Conservation (phyloP, 1,284 basidiomycete species). For the Cutaneotrichosporon curvatum region DNA sequence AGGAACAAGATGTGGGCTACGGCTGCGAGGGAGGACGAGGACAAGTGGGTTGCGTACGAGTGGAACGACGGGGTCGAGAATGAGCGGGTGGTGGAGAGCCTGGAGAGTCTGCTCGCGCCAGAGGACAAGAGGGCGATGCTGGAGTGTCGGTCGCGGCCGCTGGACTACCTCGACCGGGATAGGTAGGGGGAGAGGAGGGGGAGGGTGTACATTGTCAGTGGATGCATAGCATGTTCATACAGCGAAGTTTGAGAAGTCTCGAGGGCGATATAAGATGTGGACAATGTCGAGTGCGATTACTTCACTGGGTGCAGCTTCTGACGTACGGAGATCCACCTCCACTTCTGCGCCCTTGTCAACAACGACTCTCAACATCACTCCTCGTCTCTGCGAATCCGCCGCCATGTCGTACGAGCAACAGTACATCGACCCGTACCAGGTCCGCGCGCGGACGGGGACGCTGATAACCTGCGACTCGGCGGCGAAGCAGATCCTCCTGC, state of each 20-base stretch:
- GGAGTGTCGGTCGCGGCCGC: conserved; percentile 28
- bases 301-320: too few relatives aligned
- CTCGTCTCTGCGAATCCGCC: not conserved
- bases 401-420: not conserved
- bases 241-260: too few relatives aligned
- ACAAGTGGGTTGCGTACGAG: conserved; percentile 39
- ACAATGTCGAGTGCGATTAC: too few relatives aligned
- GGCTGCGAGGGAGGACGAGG: conserved; percentile 33
- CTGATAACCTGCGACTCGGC: conserved; percentile 33
- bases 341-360: too few relatives aligned
- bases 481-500: conserved; percentile 42
- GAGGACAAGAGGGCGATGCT: conserved; percentile 29
- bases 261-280: too few relatives aligned
- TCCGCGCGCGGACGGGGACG: conserved; percentile 14
- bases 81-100: conserved; percentile 22
- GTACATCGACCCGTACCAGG: conserved; percentile 15
- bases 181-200: not conserved
- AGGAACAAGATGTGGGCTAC: conserved; percentile 42
- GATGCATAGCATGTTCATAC: too few relatives aligned
- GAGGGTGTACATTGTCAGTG: too few relatives aligned
- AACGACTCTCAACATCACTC: too few relatives aligned
- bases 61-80: conserved; percentile 37
- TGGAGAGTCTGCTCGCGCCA: conserved; percentile 29
- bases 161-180: conserved; percentile 38
- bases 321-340: too few relatives aligned